Conservation (phyloP, 2,329 filamentous ascomycete genomes). For the Penicillium sp. region DNA sequence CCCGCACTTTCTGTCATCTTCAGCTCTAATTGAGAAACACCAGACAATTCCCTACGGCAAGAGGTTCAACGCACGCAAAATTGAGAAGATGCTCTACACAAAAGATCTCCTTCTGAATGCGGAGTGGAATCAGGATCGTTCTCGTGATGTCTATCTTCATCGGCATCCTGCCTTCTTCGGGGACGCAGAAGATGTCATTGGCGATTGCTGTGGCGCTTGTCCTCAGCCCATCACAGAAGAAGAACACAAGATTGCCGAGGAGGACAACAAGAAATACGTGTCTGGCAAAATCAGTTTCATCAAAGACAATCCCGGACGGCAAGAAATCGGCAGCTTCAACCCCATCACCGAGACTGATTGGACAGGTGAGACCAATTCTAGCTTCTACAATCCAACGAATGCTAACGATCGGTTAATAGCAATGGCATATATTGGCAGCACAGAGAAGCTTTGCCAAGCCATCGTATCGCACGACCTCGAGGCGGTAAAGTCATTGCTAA, state of each 20-base stretch:
- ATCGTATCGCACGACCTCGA: constrained; percentile 70
- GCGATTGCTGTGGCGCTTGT: constrained; percentile 77
- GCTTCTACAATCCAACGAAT: not conserved
- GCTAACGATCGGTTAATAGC: constrained; percentile 38
- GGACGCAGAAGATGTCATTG: constrained; percentile 63
- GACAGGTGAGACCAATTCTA: constrained; percentile 45
- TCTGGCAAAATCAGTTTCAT: constrained; percentile 68
- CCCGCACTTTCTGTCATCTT: too few relatives aligned
- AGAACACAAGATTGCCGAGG: constrained; percentile 63
- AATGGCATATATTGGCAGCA: constrained; percentile 83
- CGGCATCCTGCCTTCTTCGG: constrained; percentile 84
- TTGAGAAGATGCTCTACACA: constrained; percentile 76
- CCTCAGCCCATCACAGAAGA: constrained; percentile 63
- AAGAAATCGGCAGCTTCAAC: constrained; percentile 67
- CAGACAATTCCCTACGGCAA: constrained; percentile 36
- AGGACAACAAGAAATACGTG: constrained; percentile 70
- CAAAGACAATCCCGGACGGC: constrained; percentile 74
- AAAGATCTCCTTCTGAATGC: constrained; percentile 77
- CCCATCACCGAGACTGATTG: constrained; percentile 76
- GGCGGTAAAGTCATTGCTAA: constrained; percentile 63
- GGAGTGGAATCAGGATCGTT: constrained; percentile 72
- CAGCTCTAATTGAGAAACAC: constrained; percentile 43
- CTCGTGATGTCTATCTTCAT: constrained; percentile 66
- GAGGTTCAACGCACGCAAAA: constrained; percentile 44
- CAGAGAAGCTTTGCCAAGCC: constrained; percentile 68